Base-by-base conservation (phyloP, 225 moss, liverwort and hornwort species). In the Pseudoscleropodium purum region DNA sequence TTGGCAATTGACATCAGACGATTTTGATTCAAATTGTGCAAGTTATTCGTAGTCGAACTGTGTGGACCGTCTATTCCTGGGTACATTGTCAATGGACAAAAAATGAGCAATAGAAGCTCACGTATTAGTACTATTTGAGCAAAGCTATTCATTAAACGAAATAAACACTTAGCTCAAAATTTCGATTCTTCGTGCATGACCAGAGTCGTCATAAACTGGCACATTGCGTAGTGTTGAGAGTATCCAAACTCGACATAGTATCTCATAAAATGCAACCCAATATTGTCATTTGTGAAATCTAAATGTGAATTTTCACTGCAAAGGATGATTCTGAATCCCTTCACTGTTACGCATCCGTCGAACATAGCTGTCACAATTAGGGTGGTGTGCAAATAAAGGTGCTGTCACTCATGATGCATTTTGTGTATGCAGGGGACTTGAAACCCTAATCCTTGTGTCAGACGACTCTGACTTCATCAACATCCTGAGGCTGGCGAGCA, bases 381-480 rank as follows among this genome's bases (percentile, higher is more conserved):
- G 45, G 45, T 45, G 45, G 45, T 54, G 30, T 54, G 29, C 54
- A 36, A 39, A 31, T 8, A 19, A 63, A 20, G 49, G 7, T 37
- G 61, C 74, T 45, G 43, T 60, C 47, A 47, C 47, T 86, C 62
- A 75, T 49, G 76, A 14, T 89, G 67, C 34, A 29, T 85, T 74
- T 62, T 78, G 56, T 88, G 27, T 63, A 25, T 66, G 91, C 91
- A 94, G 94, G 91, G 98, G 98, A 77, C 93, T 98, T 13, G 94
- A 96, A 81, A 95, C 95, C 82, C 77, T 98, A 62, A 91, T 92
- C 13, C 88, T 98, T 45, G 97, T 98, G 39, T 98, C 97, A 13
- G 98, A 98, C 59, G 98, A 98, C 82, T 97, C 97, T 31, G 98
- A 97, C 70, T 98, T 98, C 82, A 73, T 88, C 72, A 92, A 93